A percentile compares a stretch with the other conserved stretches of the same genome.
Evolutionary conservation across 1,284 basidiomycete genomes (phyloP).

Genomic region (Sporisorium graminicola): DNA sequence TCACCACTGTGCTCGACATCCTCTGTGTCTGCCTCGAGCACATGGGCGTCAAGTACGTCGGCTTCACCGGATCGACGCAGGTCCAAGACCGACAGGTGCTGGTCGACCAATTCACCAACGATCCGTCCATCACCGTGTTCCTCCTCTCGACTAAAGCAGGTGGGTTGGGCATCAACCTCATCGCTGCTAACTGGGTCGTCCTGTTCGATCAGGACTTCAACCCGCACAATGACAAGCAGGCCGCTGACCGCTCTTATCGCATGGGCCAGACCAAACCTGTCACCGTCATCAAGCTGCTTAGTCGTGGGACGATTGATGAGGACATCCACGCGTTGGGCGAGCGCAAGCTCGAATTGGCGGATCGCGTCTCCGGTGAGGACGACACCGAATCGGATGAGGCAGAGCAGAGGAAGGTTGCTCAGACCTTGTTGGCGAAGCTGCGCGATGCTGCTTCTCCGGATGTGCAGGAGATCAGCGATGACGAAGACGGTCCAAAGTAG

Average conservation of each 20-base stretch:
- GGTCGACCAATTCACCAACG: constrained; percentile 97
- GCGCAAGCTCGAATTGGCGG: constrained; percentile 63
- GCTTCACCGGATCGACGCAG: constrained; percentile 93
- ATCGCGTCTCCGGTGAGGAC: constrained; percentile 62
- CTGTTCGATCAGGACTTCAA: constrained; percentile 87
- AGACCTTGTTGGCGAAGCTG: constrained; percentile 53
- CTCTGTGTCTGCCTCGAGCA: constrained; percentile 86
- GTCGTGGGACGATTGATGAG: constrained; percentile 86
- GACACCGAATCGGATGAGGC: constrained; percentile 58
- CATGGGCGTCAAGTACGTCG: constrained; percentile 81
- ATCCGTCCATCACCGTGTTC: constrained; percentile 89
- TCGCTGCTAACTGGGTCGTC: constrained; percentile 77
- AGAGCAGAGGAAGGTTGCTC: constrained; percentile 50
- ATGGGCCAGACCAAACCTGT: constrained; percentile 94
- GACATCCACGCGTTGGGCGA: constrained; percentile 60
- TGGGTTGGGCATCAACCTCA: constrained; percentile 73
- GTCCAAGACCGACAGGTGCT: constrained; percentile 92
- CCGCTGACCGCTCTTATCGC: constrained; percentile 97
- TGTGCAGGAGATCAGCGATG: constrained; percentile 37
- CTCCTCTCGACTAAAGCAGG: constrained; percentile 94
- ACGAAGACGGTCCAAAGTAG: constrained; percentile 9
- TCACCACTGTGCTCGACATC: constrained; percentile 74
- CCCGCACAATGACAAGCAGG: constrained; percentile 85
- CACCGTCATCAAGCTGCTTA: constrained; percentile 90
- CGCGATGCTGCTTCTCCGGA: constrained; percentile 41